Evolutionary conservation across 148 eudicot genomes (phyloP).

Genomic region (Chenopodium suecicum): DNA sequence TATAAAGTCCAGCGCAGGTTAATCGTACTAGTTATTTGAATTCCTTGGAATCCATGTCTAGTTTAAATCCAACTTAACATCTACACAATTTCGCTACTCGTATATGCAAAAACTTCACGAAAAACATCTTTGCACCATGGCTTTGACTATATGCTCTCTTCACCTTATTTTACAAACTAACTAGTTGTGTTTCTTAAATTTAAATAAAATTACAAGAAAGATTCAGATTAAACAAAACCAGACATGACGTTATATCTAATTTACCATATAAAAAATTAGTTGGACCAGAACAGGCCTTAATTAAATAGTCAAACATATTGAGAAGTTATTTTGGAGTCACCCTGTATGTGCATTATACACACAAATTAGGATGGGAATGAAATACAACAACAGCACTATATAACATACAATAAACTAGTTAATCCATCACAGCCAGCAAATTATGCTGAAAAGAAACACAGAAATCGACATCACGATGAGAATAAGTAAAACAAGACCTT

Average conservation of each 20-base stretch:
- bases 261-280: too few relatives aligned
- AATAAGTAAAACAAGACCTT: not conserved
- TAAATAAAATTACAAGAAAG: too few relatives aligned
- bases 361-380: not conserved
- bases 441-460: constrained; percentile 9
- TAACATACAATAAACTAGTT: not conserved
- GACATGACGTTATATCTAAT: too few relatives aligned
- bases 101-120: not conserved
- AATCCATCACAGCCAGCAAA: constrained; percentile 5
- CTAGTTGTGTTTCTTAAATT: too few relatives aligned
- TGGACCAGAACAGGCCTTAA: too few relatives aligned
- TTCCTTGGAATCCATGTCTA: too few relatives aligned
- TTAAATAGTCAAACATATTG: not conserved
- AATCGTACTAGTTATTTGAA: too few relatives aligned
- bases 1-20: too few relatives aligned
- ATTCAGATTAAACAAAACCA: too few relatives aligned
- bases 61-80: too few relatives aligned
- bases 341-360: not conserved
- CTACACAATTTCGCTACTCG: too few relatives aligned
- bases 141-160: not conserved
- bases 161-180: too few relatives aligned
- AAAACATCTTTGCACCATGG: not conserved
- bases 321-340: not conserved
- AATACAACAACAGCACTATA: not conserved
- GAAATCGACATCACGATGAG: not conserved